Percentiles rank a stretch among this genome's conserved stretches.
Evolutionary conservation across 805 yeast species (phyloP).

Genomic region (Yamadazyma phyllophila): DNA sequence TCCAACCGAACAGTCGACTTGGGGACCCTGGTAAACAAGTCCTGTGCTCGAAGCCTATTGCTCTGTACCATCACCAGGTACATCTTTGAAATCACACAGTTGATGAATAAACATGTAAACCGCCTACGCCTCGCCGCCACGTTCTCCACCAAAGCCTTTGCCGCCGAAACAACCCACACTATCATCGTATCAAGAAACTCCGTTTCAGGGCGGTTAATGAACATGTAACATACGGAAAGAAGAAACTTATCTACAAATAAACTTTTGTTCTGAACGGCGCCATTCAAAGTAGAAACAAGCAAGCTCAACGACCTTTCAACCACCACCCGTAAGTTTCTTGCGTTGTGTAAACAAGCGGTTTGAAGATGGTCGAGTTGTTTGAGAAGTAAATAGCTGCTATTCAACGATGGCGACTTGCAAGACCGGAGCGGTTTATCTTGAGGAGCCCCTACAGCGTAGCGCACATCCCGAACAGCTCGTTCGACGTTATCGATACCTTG

Average conservation of each 20-base stretch:
- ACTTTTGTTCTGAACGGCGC: too few species aligned
- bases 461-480: background rate
- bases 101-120: background rate
- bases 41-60: background rate
- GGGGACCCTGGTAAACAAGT: background rate
- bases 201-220: background rate
- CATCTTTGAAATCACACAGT: background rate
- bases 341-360: slow-evolving; percentile 5
- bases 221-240: background rate
- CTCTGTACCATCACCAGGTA: background rate
- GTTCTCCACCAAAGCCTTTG: background rate
- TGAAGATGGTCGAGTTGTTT: background rate
- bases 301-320: background rate
- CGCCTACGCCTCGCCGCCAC: background rate
- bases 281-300: background rate
- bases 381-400: background rate
- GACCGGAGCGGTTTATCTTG: slow-evolving; percentile 1
- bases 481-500: background rate
- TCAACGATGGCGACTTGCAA: background rate
- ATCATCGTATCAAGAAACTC: background rate
- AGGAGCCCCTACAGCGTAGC: background rate
- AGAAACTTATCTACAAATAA: background rate
- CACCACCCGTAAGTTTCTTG: background rate
- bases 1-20: background rate
- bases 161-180: background rate